Evolutionary conservation across 805 yeast species (phyloP).

Genomic region (Zygoascus ofunaensis): DNA sequence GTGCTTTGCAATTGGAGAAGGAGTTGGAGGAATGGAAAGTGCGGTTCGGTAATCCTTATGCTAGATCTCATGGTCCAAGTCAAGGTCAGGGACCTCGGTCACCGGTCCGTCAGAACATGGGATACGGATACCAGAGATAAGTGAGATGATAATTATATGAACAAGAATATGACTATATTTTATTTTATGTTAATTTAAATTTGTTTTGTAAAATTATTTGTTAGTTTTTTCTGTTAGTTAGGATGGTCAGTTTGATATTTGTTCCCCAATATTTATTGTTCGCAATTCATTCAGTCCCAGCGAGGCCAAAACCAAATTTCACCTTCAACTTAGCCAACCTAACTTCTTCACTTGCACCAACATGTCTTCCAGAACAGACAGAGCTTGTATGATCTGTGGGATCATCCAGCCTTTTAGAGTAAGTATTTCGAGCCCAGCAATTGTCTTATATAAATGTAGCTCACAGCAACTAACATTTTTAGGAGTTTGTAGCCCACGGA

Average conservation of each 20-base stretch:
- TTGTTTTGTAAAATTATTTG: no score
- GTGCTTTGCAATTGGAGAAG: conserved; percentile 39
- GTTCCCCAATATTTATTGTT: no score
- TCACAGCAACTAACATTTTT: background rate
- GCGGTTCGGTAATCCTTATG: background rate
- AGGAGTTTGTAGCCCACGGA: conserved; percentile 70
- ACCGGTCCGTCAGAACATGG: background rate
- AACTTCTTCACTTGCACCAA: background rate
- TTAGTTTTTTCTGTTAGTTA: no score
- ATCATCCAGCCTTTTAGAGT: conserved; percentile 72
- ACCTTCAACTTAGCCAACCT: background rate
- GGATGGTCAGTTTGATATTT: no score
- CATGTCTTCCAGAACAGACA: conserved; percentile 52
- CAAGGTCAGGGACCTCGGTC: background rate
- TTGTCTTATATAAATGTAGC: background rate
- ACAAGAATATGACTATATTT: no score
- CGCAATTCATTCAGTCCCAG: no score
- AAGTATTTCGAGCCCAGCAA: conserved; percentile 19
- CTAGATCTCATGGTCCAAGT: background rate
- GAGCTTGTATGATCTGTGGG: conserved; percentile 98
- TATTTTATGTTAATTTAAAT: no score
- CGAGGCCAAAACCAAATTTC: no score
- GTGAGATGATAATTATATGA: background rate
- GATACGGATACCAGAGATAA: background rate
- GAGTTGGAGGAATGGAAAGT: conserved; percentile 37